phyloP scores from a whole-genome alignment of 345 rosid genomes.

The Pseudoturritis turrita region DNA sequence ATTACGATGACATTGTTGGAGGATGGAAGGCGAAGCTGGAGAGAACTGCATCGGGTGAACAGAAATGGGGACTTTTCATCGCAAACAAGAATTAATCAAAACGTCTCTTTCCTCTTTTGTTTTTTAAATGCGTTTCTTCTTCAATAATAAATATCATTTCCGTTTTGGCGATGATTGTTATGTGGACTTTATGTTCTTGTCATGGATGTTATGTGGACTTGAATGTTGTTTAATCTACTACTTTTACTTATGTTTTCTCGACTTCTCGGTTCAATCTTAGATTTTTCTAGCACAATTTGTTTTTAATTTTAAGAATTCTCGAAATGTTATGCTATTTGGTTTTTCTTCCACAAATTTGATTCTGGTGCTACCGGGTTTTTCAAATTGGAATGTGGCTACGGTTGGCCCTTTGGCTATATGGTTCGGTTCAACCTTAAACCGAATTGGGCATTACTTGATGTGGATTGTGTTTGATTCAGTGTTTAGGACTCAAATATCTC shows the following conservation, averaged over 20 bases:
- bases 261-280: background rate
- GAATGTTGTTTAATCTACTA: background rate
- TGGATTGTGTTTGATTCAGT: background rate
- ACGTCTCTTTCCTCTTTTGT: background rate
- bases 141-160: conserved; percentile 7
- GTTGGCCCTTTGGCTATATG: background rate
- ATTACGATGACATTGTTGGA: conserved; percentile 65
- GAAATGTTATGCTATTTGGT: background rate
- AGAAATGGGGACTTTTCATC: conserved; percentile 75
- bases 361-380: background rate
- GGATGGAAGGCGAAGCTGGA: conserved; percentile 83
- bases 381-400: background rate
- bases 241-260: background rate
- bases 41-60: conserved; percentile 65
- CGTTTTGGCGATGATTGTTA: conserved; percentile 2
- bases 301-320: background rate
- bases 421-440: background rate
- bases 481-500: background rate
- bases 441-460: background rate
- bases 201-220: background rate
- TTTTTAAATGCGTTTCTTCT: background rate
- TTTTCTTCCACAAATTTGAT: background rate
- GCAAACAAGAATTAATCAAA: conserved; percentile 36
- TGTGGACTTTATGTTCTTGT: background rate
- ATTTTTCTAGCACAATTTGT: background rate